Base-by-base conservation (phyloP, 768 basidiomycete species). In the Tylopilus intermedius region DNA sequence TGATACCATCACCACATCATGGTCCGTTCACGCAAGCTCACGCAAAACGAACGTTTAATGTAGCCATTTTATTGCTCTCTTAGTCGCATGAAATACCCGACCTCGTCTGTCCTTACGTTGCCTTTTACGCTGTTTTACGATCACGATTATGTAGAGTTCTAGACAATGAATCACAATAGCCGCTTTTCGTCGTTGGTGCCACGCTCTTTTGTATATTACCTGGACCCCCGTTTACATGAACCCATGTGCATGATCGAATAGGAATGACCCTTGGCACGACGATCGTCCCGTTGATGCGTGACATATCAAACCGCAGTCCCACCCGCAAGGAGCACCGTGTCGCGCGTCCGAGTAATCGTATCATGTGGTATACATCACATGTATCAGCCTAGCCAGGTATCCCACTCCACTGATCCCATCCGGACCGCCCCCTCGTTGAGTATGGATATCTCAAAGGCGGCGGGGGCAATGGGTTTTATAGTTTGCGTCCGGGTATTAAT, bases 71-170 rank as follows among this genome's bases (percentile, higher is more conserved):
- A 37, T 38, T 29, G 6, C 24, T 22, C 32, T 18, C 35, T 22
- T 15, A 30, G 13, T 42, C 6, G 21, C 50, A 58, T 40, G 54
- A 61, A 61, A 52, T 49, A 56, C 37, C 58, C 59, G 58, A 59
- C 58, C 58, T 39, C 4, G 21, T 44, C 58, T 9, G 47, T 59
- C 58, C 50, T 59, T 59, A 59, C 58, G 58, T 56, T 21, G 43
- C 41, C 35, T 26, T 49, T 47, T 24, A 45, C 39, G 38, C 38
- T 8, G 8, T 53, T 24, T 47, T 29, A 44, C 43, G 43, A 51
- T 51, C 44, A 18, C 33, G 30, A 33, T 50, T 45, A 35, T 50
- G 45, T 55, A 33, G 54, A 42, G 32, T 22, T 18, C n/a, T 2
- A 30, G 44, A 27, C 26, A 26, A 43, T 33, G 38, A 5, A n/a